A percentile compares a stretch with the other conserved stretches of the same genome.
Conservation (phyloP, 371 early-diverging fungal genomes). For the Cokeromyces recurvatus region DNA sequence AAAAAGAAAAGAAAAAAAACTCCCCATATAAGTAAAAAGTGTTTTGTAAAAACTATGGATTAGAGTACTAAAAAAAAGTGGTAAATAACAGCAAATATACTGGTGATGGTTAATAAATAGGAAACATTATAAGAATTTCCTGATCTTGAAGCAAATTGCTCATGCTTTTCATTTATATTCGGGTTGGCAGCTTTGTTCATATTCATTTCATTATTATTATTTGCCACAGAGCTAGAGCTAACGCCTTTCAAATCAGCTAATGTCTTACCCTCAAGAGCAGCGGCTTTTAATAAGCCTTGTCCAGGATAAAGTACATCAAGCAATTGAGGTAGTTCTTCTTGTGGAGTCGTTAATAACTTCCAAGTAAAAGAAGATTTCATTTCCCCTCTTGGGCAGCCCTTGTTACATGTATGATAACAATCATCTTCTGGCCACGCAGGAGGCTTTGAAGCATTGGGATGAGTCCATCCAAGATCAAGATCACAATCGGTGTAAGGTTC, state of each 20-base stretch:
- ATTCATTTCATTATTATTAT: too few relatives aligned
- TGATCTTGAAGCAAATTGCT: too few relatives aligned
- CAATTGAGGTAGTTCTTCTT: conserved; percentile 2
- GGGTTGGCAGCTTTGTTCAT: too few relatives aligned
- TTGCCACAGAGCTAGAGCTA: too few relatives aligned
- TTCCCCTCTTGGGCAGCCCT: conserved; percentile 37
- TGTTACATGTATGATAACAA: conserved; percentile 55
- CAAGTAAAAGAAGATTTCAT: conserved; percentile 43
- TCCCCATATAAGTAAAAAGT: too few relatives aligned
- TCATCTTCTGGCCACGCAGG: conserved; percentile 42
- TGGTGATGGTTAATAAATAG: too few relatives aligned
- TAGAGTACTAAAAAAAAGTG: too few relatives aligned
- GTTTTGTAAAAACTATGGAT: too few relatives aligned
- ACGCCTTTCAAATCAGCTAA: conserved; percentile 6
- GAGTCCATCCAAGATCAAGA: conserved; percentile 52
- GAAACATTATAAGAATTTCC: too few relatives aligned
- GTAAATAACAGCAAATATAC: too few relatives aligned
- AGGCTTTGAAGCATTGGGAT: conserved; percentile 41
- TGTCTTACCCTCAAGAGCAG: conserved; percentile 21
- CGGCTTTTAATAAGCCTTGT: conserved; percentile 25
- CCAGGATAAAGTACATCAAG: conserved; percentile 37
- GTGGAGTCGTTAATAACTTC: conserved; percentile 28
- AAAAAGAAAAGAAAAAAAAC: too few relatives aligned
- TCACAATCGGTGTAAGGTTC: conserved; percentile 48
- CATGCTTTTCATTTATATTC: too few relatives aligned